A percentile compares a stretch with the other conserved stretches of the same genome.
These are phyloP conservation scores for Kwoniella europaea DNA, from an alignment of 768 basidiomycete genomes.

Conservation along the genomic window DNA sequence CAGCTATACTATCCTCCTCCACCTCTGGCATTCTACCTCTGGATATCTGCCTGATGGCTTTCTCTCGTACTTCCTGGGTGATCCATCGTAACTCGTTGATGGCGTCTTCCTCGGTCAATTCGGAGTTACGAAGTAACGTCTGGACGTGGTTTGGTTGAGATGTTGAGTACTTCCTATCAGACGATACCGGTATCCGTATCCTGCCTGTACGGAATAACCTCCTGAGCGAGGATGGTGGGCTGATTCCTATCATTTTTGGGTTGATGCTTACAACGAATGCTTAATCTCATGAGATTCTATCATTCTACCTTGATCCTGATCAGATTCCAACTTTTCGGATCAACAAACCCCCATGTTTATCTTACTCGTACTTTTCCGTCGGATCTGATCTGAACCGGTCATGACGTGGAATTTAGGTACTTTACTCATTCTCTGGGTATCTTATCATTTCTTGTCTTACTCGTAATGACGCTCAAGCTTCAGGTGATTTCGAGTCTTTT, in stretches of 20 bases:
- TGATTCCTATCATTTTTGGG: too few species aligned
- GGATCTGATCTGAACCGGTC: background rate
- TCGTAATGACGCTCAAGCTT: slow-evolving; percentile 2
- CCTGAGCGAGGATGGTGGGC: too few species aligned
- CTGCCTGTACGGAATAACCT: too few species aligned
- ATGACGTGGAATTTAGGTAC: background rate
- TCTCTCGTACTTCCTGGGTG: slow-evolving; percentile 50
- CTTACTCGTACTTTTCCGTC: background rate
- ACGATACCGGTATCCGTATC: too few species aligned
- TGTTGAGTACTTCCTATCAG: background rate
- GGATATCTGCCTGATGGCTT: slow-evolving; percentile 4
- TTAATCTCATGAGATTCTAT: too few species aligned
- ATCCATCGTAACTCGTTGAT: slow-evolving; percentile 64
- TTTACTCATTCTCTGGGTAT: background rate
- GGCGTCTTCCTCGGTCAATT: slow-evolving; percentile 43
- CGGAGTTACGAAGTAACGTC: slow-evolving; percentile 39
- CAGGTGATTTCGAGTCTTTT: background rate
- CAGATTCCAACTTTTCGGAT: slow-evolving; percentile 10
- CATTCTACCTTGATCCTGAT: too few species aligned
- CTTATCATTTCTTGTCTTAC: background rate
- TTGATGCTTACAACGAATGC: too few species aligned
- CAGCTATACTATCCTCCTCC: slow-evolving; percentile 27
- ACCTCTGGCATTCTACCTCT: slow-evolving; percentile 17
- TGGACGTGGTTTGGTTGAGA: slow-evolving; percentile 4
- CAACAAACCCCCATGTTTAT: background rate